Evolutionary conservation across 2,329 filamentous ascomycete species (phyloP).

Genomic region (Epichloe gansuensis): DNA sequence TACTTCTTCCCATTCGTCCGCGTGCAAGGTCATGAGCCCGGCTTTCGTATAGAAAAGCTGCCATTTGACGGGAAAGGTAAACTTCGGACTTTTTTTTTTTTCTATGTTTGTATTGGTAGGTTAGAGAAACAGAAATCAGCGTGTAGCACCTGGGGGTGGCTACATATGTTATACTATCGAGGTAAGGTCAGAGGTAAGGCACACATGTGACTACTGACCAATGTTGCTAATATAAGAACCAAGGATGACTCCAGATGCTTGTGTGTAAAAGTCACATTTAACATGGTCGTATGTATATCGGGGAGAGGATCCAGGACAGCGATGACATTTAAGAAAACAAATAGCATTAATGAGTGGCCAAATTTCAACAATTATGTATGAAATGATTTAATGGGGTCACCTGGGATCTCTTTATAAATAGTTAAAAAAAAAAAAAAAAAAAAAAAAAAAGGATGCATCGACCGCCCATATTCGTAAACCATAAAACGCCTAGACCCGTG

Average conservation of each 20-base stretch:
- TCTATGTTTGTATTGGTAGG: constrained; percentile 8
- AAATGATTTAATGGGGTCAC: constrained; percentile 11
- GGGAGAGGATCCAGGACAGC: neutral
- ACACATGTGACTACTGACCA: constrained; percentile 26
- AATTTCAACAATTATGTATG: neutral
- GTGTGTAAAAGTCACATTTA: neutral
- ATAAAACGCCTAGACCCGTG: constrained; percentile 23
- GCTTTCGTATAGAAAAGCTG: neutral
- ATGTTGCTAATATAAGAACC: neutral
- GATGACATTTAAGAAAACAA: neutral
- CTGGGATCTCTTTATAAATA: constrained; percentile 9
- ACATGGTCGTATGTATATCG: neutral
- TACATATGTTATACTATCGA: constrained; percentile 14
- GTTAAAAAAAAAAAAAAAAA: constrained; percentile 9
- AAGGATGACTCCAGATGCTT: neutral
- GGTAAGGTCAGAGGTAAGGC: constrained; percentile 47
- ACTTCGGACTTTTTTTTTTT: neutral
- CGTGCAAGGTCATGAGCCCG: constrained; percentile 1
- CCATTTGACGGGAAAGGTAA: constrained; percentile 13
- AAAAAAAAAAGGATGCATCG: constrained; percentile 17
- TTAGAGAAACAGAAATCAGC: constrained; percentile 4
- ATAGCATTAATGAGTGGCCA: neutral
- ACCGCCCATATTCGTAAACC: constrained; percentile 19
- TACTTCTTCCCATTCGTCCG: neutral
- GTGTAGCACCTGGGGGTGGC: constrained; percentile 4